A percentile compares a stretch with the other conserved stretches of the same genome.
Conservation (phyloP, 2,329 filamentous ascomycete species). For the Trichoderma polysporum region DNA sequence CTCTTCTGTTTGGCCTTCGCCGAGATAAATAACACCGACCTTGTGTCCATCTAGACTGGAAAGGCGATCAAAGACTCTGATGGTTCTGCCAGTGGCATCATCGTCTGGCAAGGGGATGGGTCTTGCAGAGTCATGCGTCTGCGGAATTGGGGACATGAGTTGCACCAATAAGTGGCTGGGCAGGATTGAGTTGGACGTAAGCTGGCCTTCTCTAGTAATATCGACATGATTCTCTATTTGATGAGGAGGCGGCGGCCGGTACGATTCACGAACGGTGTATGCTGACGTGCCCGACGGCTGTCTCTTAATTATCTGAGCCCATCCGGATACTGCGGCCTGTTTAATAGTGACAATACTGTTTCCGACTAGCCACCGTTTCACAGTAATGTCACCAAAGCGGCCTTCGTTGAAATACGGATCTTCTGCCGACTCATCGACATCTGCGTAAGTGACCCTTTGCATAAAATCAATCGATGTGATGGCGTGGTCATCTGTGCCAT, state of each 20-base stretch:
- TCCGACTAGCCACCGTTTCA: conserved; percentile 70
- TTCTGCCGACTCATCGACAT: conserved; percentile 73
- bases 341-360: conserved; percentile 73
- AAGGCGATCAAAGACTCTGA: conserved; percentile 80
- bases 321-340: conserved; percentile 64
- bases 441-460: conserved; percentile 82
- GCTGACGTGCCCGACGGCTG: conserved; percentile 67
- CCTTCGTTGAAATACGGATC: conserved; percentile 65
- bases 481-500: conserved; percentile 85
- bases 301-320: conserved; percentile 69
- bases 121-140: conserved; percentile 57
- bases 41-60: conserved; percentile 94
- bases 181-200: conserved; percentile 61
- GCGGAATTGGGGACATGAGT: conserved; percentile 62
- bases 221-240: conserved; percentile 52
- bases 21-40: conserved; percentile 91
- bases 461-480: conserved; percentile 94
- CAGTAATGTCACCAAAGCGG: conserved; percentile 64
- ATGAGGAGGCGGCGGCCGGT: conserved; percentile 57
- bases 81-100: conserved; percentile 69
- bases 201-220: conserved; percentile 49
- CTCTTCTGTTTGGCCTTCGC: conserved; percentile 79
- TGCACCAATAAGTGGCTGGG: conserved; percentile 73
- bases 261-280: conserved; percentile 60
- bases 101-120: conserved; percentile 74